phyloP scores from a whole-genome alignment of 768 basidiomycete species.

The Mycena leptocephala region DNA sequence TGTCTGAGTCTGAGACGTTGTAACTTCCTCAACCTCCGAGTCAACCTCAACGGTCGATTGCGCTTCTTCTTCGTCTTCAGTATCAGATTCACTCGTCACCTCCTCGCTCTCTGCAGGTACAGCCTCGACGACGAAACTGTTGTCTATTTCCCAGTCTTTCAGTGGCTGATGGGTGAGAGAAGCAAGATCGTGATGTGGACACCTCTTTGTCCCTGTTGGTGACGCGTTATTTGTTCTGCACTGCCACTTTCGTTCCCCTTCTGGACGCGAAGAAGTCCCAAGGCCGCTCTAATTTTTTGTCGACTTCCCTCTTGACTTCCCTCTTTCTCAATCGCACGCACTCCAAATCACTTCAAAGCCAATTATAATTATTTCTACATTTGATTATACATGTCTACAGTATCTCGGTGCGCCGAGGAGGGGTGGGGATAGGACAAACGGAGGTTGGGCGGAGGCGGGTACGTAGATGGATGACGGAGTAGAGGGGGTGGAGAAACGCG shows the following conservation, averaged over 20 bases:
- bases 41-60: too few species aligned
- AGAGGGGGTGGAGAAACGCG: not conserved
- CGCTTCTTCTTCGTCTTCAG: not conserved
- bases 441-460: not conserved
- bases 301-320: too few species aligned
- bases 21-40: too few species aligned
- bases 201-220: not conserved
- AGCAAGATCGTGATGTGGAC: not conserved
- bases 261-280: too few species aligned
- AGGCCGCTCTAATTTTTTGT: too few species aligned
- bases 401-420: conserved; percentile 8
- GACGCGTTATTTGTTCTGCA: not conserved
- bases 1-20: not conserved
- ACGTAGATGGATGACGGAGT: not conserved
- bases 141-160: not conserved
- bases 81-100: not conserved
- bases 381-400: not conserved
- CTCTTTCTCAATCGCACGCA: not conserved
- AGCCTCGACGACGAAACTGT: not conserved
- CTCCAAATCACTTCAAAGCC: not conserved
- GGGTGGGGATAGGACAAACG: not conserved
- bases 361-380: conserved; percentile 13
- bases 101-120: too few species aligned
- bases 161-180: not conserved
- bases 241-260: not conserved